Percentiles rank a stretch among this genome's conserved stretches.
These are phyloP conservation scores for Sphaerulina vaccinii DNA, from an alignment of 2,329 filamentous ascomycete species.

Conservation along the genomic window DNA sequence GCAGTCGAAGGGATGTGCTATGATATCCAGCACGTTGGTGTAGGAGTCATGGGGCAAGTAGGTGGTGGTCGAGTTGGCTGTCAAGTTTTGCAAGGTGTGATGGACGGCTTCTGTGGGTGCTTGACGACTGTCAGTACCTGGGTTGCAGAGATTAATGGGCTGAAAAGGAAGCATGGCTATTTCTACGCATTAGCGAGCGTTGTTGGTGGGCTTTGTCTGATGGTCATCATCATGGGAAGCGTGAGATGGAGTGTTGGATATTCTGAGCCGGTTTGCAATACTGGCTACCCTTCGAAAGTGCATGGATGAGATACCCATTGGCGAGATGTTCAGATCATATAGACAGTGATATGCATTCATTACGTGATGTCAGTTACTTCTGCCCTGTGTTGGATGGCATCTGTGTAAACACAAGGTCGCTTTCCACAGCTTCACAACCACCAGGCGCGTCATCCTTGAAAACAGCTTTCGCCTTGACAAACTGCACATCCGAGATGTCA, in stretches of 20 bases:
- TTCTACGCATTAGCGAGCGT: constrained; percentile 66
- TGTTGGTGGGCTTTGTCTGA: constrained; percentile 54
- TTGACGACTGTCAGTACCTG: constrained; percentile 51
- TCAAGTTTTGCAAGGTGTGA: constrained; percentile 48
- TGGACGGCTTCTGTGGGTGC: constrained; percentile 51
- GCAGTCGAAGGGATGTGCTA: constrained; percentile 72
- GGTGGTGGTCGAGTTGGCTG: constrained; percentile 45
- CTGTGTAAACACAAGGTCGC: constrained; percentile 11
- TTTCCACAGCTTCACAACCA: constrained; percentile 15
- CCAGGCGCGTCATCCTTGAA: constrained; percentile 5
- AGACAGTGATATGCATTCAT: neutral
- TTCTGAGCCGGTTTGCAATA: constrained; percentile 38
- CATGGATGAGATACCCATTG: constrained; percentile 27
- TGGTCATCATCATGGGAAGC: constrained; percentile 73
- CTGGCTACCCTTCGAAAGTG: constrained; percentile 34
- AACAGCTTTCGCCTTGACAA: constrained; percentile 20
- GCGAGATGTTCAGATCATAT: too few relatives aligned
- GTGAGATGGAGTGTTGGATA: constrained; percentile 64
- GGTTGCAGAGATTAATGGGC: constrained; percentile 45
- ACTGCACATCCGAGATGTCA: constrained; percentile 17
- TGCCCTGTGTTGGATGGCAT: neutral
- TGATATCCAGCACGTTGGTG: constrained; percentile 68
- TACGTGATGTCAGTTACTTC: neutral
- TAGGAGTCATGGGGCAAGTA: constrained; percentile 37
- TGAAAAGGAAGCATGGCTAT: constrained; percentile 59